Evolutionary conservation across 2,329 filamentous ascomycete genomes (phyloP), one percentile per base, ranked within the genome.

Genomic region (Fusarium anguioides): DNA sequence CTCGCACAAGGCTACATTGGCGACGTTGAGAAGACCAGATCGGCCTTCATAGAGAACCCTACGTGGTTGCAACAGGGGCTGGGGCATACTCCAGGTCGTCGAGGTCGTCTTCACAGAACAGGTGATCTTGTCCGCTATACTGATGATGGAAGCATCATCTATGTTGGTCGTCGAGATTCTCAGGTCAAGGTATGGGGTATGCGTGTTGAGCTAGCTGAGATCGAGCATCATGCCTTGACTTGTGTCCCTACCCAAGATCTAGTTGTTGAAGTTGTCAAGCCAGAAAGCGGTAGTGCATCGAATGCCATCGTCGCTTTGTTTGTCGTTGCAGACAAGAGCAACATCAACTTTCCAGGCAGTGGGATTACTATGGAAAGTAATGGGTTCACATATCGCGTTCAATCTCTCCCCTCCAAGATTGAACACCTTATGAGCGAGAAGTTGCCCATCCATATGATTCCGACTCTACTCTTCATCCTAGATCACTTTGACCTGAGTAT

Each of bases 171-270:
- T 36, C 83, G 83, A 63, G 85, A 87, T 68, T 78, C 78, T 1
- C 85, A 87, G 69, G 80, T 87, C 44, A 87, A 87, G 69, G 72
- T 87, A 11, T 79, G 81, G n/a, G 87, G 87, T 40, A 86, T 81
- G 57, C 74, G 84, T 47, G 77, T 85, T 50, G 87, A 83, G 74
- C 74, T 83, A 5, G 44, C 39, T 4, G 56, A 60, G 20, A 46
- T 60, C 7, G 56, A 60, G 31, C 44, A 55, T 15, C 37, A 55
- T 18, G 37, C 53, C 20, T 5, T 26, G 17, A 20, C 33, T 12
- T 54, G 51, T 21, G 6, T 54, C 2, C 18, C 33, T 17, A 27
- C 9, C 2, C 26, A 27, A 14, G 36, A 48, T 4, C 36, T 48
- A 29, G 27, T 48, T 29, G 52, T 41, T 14, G 52, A 55, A 14